Base-by-base conservation (phyloP, 345 rosid genomes). In the Populus ilicifolia region DNA sequence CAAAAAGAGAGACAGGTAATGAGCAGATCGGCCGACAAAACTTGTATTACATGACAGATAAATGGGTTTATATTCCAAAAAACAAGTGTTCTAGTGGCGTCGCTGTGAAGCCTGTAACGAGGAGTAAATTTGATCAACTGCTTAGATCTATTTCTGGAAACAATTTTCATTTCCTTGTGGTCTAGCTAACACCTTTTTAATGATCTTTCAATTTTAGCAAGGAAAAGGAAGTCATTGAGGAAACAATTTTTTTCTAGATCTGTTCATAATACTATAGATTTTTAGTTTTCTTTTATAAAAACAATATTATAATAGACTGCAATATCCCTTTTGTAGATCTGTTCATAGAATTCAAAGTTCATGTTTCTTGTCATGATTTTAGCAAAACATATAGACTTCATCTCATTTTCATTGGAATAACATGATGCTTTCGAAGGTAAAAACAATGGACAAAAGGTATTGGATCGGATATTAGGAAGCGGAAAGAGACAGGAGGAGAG, bases 321-420 rank as follows among this genome's bases (percentile, higher is more conserved):
- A 7, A 66, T 69, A 78, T 69, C 81, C 86, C 84, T 82, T 82
- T 84, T 81, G 84, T 87, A 90, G 93, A 91, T 91, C 91, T 87
- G 75, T 81, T 83, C 88, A 82, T 78, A 86, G 81, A 88, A 82
- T 84, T 82, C 81, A 78, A 56, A 63, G 71, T 80, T 81, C 76
- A 83, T 78, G 85, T 83, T 72, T 78, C 79, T 75, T 84, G 50
- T 81, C 90, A 88, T 82, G 25, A 76, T 84, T 86, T 83, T 78
- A 78, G 83, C 77, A 85, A 90, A 85, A 54, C 68, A 70, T 80
- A 13, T 13, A 12, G 54, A 72, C 59, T 62, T 9, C 39, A 76
- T 16, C 59, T 67, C 75, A 77, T 72, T 81, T 69, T 79, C 76
- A 5, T 50, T 44, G 71, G 70, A 72, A 80, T 54, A 4, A 8